Percentiles rank a stretch among this genome's conserved stretches.
phyloP scores from a whole-genome alignment of 2,329 filamentous ascomycete species.

The Plenodomus biglobosus region DNA sequence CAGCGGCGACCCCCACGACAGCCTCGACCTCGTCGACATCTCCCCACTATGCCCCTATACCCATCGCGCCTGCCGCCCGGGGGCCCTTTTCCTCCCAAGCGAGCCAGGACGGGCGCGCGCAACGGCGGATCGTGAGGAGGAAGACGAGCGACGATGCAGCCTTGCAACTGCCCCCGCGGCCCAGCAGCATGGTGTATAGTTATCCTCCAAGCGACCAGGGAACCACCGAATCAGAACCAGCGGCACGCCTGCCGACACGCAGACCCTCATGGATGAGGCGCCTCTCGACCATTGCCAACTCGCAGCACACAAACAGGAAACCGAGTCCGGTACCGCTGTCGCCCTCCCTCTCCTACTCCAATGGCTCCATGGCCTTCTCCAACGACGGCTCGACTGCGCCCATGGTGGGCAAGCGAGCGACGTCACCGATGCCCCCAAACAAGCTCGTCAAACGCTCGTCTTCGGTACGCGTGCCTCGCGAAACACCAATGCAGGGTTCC shows the following conservation, averaged over 20 bases:
- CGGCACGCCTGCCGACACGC: slow-evolving; percentile 32
- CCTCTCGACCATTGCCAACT: slow-evolving; percentile 67
- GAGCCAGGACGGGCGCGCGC: slow-evolving; percentile 35
- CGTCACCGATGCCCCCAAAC: slow-evolving; percentile 60
- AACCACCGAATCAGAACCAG: slow-evolving; percentile 29
- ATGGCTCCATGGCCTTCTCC: slow-evolving; percentile 55
- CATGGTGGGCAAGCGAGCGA: slow-evolving; percentile 54
- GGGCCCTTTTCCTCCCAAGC: slow-evolving; percentile 26
- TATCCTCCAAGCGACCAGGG: slow-evolving; percentile 26
- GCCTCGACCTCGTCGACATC: slow-evolving; percentile 21
- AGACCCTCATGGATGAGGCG: slow-evolving; percentile 71
- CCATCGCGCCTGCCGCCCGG: slow-evolving; percentile 28
- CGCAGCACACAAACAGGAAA: slow-evolving; percentile 63
- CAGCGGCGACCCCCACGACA: slow-evolving; percentile 27
- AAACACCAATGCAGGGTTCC: slow-evolving; percentile 53
- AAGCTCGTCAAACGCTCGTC: slow-evolving; percentile 76
- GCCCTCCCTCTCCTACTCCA: slow-evolving; percentile 65
- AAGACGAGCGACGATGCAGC: slow-evolving; percentile 35
- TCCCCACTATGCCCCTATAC: slow-evolving; percentile 28
- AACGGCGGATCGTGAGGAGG: slow-evolving; percentile 37
- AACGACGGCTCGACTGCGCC: slow-evolving; percentile 61
- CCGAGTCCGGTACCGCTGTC: slow-evolving; percentile 68
- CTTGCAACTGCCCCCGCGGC: slow-evolving; percentile 11
- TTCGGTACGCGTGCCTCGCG: slow-evolving; percentile 54
- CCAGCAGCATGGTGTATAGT: slow-evolving; percentile 20